Percentiles rank a stretch among this genome's conserved stretches.
Evolutionary conservation across 2,329 filamentous ascomycete genomes (phyloP).

Genomic region (Epichloe glyceriae): DNA sequence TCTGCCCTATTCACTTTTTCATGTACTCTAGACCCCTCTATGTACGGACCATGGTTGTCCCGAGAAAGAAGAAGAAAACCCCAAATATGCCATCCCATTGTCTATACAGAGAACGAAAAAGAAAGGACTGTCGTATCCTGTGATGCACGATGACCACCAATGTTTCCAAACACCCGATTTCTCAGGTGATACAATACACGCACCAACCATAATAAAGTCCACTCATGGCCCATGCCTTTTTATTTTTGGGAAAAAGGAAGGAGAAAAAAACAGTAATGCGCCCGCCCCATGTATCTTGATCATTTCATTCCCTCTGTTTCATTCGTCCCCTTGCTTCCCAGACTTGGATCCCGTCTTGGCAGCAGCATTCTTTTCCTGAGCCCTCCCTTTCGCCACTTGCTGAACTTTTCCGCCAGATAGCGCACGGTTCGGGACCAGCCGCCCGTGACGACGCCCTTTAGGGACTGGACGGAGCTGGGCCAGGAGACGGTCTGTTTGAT

Average conservation of each 20-base stretch:
- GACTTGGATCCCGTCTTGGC: conserved; percentile 6
- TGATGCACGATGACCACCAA: no score
- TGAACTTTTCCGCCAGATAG: conserved; percentile 73
- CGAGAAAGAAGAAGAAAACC: no score
- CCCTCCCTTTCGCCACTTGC: conserved; percentile 42
- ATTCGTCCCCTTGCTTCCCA: neutral
- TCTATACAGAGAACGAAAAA: no score
- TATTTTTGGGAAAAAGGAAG: neutral
- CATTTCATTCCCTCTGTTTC: neutral
- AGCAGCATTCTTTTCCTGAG: conserved; percentile 10
- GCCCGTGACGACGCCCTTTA: conserved; percentile 73
- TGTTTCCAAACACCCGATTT: no score
- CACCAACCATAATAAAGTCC: no score
- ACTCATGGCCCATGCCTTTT: no score
- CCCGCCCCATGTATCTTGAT: neutral
- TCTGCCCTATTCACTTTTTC: no score
- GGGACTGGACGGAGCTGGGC: conserved; percentile 78
- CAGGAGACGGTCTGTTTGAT: conserved; percentile 83
- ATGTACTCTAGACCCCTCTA: no score
- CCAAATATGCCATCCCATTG: no score
- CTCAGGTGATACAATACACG: no score
- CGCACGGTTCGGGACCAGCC: conserved; percentile 56
- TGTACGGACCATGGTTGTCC: no score
- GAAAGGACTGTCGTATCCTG: no score
- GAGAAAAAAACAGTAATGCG: neutral